These are phyloP conservation scores for Linderina pennispora DNA, from an alignment of 192 early-diverging fungal genomes.

Conservation along the genomic window DNA sequence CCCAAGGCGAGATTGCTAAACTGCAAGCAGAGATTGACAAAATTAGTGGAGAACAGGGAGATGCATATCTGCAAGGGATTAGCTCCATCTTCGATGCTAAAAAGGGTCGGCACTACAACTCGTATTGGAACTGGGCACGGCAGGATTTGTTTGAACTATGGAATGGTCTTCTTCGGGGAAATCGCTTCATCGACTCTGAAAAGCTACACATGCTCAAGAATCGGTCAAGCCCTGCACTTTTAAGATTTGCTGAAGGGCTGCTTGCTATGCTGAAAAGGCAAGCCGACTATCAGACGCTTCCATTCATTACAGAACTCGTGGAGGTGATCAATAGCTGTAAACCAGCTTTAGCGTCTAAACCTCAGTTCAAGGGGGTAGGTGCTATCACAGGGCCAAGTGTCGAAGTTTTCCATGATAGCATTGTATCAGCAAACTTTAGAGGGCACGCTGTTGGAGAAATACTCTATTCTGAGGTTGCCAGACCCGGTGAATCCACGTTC, in stretches of 20 bases:
- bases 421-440: too few species aligned
- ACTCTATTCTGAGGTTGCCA: conserved; percentile 82
- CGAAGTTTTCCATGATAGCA: conserved; percentile 62
- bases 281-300: too few species aligned
- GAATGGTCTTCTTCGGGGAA: conserved; percentile 75
- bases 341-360: conserved; percentile 57
- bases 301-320: conserved; percentile 60
- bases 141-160: conserved; percentile 45
- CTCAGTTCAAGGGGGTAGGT: conserved; percentile 80
- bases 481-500: conserved; percentile 68
- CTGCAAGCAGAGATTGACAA: neutral
- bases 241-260: conserved; percentile 53
- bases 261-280: too few species aligned
- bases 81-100: conserved; percentile 58
- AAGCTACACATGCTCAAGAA: conserved; percentile 61
- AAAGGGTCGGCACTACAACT: conserved; percentile 87
- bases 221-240: conserved; percentile 62
- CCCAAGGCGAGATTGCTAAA: conserved; percentile 67
- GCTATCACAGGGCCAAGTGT: conserved; percentile 72
- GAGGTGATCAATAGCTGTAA: conserved; percentile 62
- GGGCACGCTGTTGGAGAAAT: conserved; percentile 66
- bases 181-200: conserved; percentile 46
- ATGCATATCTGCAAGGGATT: conserved; percentile 79
- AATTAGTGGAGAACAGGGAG: conserved; percentile 60
- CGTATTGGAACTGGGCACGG: conserved; percentile 93